A percentile compares a stretch with the other conserved stretches of the same genome.
phyloP scores from a whole-genome alignment of 2,329 filamentous ascomycete species.

The Fusarium longipes region DNA sequence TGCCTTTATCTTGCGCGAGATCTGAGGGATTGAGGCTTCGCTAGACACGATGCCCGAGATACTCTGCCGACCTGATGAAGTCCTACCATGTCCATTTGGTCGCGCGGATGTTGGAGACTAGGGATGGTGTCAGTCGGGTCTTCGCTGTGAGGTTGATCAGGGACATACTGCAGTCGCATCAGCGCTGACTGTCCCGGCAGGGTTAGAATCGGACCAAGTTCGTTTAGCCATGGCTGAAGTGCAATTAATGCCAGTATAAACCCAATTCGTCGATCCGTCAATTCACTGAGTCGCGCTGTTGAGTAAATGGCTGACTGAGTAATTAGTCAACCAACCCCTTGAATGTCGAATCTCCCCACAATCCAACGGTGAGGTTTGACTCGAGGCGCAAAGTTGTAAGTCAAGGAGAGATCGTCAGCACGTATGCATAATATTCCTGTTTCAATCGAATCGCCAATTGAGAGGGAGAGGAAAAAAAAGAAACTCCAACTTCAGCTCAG shows the following conservation, averaged over 20 bases:
- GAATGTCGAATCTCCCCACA: neutral
- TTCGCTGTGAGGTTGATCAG: neutral
- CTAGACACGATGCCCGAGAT: slow-evolving; percentile 17
- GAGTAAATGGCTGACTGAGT: neutral
- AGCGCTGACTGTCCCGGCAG: slow-evolving; percentile 12
- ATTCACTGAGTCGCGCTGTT: slow-evolving; percentile 5
- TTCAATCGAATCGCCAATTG: neutral
- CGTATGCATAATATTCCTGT: neutral
- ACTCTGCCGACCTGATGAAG: slow-evolving; percentile 36
- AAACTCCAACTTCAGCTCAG: slow-evolving; percentile 15
- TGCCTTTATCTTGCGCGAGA: slow-evolving; percentile 55
- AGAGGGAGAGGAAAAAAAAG: neutral
- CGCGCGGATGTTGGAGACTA: slow-evolving; percentile 29
- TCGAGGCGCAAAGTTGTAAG: neutral
- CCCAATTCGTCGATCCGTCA: neutral
- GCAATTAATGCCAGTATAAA: neutral
- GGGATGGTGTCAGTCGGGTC: slow-evolving; percentile 12
- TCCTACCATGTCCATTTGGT: slow-evolving; percentile 34
- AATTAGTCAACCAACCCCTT: slow-evolving; percentile 13
- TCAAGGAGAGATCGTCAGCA: neutral
- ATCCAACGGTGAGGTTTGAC: neutral
- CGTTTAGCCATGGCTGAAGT: slow-evolving; percentile 37
- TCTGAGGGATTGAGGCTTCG: slow-evolving; percentile 47
- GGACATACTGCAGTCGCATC: slow-evolving; percentile 23
- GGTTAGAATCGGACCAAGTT: slow-evolving; percentile 45